Percentiles rank a stretch among this genome's conserved stretches.
Evolutionary conservation across 768 basidiomycete genomes (phyloP).

Genomic region (Xerocomus potaroensis): DNA sequence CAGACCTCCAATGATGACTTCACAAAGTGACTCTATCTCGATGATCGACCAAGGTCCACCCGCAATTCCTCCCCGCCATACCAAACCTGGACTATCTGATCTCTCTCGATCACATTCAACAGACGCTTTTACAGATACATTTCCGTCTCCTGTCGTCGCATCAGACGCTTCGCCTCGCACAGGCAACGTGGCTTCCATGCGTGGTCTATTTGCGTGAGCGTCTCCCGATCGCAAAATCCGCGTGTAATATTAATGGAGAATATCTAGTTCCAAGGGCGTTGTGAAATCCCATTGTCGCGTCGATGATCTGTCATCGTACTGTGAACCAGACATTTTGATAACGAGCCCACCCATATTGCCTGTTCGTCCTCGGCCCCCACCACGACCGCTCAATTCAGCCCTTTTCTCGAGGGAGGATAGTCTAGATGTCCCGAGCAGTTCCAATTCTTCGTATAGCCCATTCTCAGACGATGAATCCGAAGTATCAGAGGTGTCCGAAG

Average conservation of each 20-base stretch:
- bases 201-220: slow-evolving; percentile 30
- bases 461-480: slow-evolving; percentile 31
- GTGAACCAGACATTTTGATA: slow-evolving; percentile 24
- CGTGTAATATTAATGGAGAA: not conserved
- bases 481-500: slow-evolving; percentile 21
- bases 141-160: not conserved
- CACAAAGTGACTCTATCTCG: slow-evolving; percentile 20
- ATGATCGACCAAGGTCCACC: slow-evolving; percentile 10
- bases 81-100: slow-evolving; percentile 6
- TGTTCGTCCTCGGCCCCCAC: slow-evolving; percentile 21
- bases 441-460: slow-evolving; percentile 25
- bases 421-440: slow-evolving; percentile 16
- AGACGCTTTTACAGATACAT: slow-evolving; percentile 1
- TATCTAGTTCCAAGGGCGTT: slow-evolving; percentile 21
- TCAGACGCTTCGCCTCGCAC: slow-evolving; percentile 6
- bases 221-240: not conserved
- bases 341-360: slow-evolving; percentile 19
- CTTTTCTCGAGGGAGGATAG: slow-evolving; percentile 23
- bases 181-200: slow-evolving; percentile 37
- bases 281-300: slow-evolving; percentile 9
- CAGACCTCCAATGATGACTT: slow-evolving; percentile 14
- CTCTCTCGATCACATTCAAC: slow-evolving; percentile 1
- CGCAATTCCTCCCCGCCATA: slow-evolving; percentile 17
- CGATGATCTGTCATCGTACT: slow-evolving; percentile 15
- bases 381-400: slow-evolving; percentile 7